Conservation (phyloP, 2,329 filamentous ascomycete genomes). For the Trichoderma guizhouense region DNA sequence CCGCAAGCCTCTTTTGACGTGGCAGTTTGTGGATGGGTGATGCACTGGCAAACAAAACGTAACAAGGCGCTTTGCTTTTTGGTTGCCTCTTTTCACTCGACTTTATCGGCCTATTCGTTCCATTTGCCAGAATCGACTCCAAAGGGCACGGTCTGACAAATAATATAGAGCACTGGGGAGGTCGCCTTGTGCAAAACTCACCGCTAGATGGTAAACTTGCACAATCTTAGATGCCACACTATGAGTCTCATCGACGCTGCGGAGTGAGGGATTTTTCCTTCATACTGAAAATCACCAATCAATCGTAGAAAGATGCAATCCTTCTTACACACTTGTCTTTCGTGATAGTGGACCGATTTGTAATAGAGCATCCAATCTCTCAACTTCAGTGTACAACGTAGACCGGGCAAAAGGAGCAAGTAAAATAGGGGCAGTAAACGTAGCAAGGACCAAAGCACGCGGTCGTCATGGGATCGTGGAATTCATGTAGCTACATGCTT, state of each 20-base stretch:
- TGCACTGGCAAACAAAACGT: background rate
- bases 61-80: background rate
- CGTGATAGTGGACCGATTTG: background rate
- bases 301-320: background rate
- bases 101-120: too few species aligned
- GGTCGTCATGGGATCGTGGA: background rate
- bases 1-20: conserved; percentile 1
- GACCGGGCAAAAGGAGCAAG: background rate
- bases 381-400: background rate
- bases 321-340: background rate
- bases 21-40: background rate
- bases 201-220: background rate
- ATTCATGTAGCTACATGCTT: background rate
- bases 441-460: background rate
- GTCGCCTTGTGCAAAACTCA: background rate
- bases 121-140: background rate
- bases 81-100: background rate
- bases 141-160: background rate
- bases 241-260: background rate
- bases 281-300: background rate
- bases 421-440: background rate
- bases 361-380: background rate
- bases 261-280: background rate
- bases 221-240: background rate
- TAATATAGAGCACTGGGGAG: too few species aligned